Conservation (phyloP, 495 filamentous ascomycete species). For the Amniculicola lignicola region DNA sequence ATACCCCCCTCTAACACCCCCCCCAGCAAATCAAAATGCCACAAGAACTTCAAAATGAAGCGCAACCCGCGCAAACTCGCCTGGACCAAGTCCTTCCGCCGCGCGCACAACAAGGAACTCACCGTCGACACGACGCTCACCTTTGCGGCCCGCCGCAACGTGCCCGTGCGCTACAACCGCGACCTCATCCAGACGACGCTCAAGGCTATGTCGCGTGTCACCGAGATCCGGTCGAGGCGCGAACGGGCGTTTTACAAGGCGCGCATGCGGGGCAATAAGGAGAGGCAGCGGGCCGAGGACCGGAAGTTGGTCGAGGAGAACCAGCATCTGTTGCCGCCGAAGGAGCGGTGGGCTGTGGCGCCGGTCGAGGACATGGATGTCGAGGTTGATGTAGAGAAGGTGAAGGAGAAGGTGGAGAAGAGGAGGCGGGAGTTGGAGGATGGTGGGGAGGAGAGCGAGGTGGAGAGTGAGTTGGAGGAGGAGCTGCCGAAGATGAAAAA, state of each 20-base stretch:
- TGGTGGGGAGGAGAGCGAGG: conserved; percentile 22
- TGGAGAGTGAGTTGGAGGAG: conserved; percentile 24
- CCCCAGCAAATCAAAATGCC: conserved; percentile 9
- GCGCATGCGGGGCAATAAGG: conserved; percentile 84
- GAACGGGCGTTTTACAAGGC: conserved; percentile 91
- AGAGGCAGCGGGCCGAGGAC: conserved; percentile 70
- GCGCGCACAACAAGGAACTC: conserved; percentile 64
- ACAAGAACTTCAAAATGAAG: conserved; percentile 79
- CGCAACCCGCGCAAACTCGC: conserved; percentile 66
- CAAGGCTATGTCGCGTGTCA: conserved; percentile 84
- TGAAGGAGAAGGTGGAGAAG: conserved; percentile 41
- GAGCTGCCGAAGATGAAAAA: conserved; percentile 25
- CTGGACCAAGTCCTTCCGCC: conserved; percentile 43
- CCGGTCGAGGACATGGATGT: conserved; percentile 52
- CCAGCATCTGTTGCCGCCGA: conserved; percentile 73
- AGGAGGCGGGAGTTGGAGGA: conserved; percentile 41
- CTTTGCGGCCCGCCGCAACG: conserved; percentile 88
- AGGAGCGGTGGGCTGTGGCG: conserved; percentile 41
- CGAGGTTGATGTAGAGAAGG: conserved; percentile 42
- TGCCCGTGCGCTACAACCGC: conserved; percentile 92
- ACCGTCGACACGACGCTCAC: conserved; percentile 89
- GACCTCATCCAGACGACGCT: conserved; percentile 82
- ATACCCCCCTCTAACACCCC: background rate
- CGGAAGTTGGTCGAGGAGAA: conserved; percentile 86
- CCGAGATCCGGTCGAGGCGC: conserved; percentile 76